Evolutionary conservation across 2,329 filamentous ascomycete species (phyloP).

Genomic region (Colletotrichum acutatum): DNA sequence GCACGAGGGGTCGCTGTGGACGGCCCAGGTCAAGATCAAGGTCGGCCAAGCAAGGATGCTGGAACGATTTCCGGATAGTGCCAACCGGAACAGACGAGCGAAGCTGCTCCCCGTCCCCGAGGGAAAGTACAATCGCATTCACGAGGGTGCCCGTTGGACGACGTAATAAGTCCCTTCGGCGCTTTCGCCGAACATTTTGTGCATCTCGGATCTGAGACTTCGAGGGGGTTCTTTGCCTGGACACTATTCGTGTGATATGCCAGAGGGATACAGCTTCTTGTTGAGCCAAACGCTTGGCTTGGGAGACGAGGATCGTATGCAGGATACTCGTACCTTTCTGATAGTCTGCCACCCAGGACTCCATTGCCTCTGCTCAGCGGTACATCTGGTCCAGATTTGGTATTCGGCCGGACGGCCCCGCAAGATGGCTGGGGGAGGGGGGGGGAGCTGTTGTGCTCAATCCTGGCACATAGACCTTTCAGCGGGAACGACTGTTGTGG

Average conservation of each 20-base stretch:
- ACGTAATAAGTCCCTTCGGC: neutral
- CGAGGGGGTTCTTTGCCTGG: neutral
- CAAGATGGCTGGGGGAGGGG: constrained; percentile 1
- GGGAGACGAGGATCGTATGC: neutral
- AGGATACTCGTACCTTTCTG: neutral
- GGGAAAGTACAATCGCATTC: neutral
- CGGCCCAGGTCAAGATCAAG: constrained; percentile 14
- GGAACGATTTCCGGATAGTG: constrained; percentile 8
- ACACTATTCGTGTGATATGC: neutral
- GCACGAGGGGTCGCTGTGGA: neutral
- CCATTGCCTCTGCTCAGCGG: neutral
- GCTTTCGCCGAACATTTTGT: constrained; percentile 9
- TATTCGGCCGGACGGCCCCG: constrained; percentile 18
- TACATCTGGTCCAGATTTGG: constrained; percentile 3
- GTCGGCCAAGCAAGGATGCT: constrained; percentile 23
- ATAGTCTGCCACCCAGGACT: neutral
- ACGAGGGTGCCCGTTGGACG: neutral
- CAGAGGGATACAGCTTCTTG: neutral
- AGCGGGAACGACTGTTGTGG: constrained; percentile 18
- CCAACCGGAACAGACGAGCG: constrained; percentile 7
- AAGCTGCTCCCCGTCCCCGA: too few relatives aligned
- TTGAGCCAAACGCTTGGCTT: neutral
- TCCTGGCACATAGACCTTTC: constrained; percentile 26
- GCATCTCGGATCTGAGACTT: constrained; percentile 1
- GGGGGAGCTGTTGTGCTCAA: neutral